Base-by-base conservation (phyloP, 257 asterid genomes). In the Penstemon davidsonii region DNA sequence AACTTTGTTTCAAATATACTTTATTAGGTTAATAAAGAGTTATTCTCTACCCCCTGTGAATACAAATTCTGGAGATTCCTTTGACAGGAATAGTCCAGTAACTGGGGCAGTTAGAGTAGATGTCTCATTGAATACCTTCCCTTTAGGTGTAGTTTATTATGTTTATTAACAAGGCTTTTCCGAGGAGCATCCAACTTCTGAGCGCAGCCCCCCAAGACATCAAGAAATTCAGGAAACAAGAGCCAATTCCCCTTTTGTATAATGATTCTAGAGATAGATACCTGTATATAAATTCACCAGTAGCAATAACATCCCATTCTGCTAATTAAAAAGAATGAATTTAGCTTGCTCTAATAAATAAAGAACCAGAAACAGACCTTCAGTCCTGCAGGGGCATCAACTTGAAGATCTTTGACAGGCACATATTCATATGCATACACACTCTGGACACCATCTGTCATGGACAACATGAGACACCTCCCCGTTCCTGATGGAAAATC, bases 401-500 rank as follows among this genome's bases (percentile, higher is more conserved):
- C 84, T 41, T 84, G 87, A 73, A 93, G 92, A 80, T 85, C 92
- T 73, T 87, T 81, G 73, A 90, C 82, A 15, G 96, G 88, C 74
- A 96, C 84, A 79, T 90, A 93, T 82, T 93, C 99, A 91, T 88
- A 90, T 77, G 90, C 99, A 82, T 87, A 90, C 73, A 93, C 90
- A 15, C 88, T 93, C 69, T 88, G 99, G 44, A 85, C 79, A 18
- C 99, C 99, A 87, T 94, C 99, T 0, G 96, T 94, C 93, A 94
- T 87, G 43, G 96, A 91, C 70, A 94, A 75, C 80, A 90, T 94
- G 70, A 94, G 93, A 69, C 99, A 94, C 78, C 97, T 88, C 80
- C 86, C 86, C 75, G 57, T 68, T 81, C 99, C 99, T 33, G 96
- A 73, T 36, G 87, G 79, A 59, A 83, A 82, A 64, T 82, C 81